phyloP scores from a whole-genome alignment of 2,329 filamentous ascomycete species.

The Monosporascus sp. region DNA sequence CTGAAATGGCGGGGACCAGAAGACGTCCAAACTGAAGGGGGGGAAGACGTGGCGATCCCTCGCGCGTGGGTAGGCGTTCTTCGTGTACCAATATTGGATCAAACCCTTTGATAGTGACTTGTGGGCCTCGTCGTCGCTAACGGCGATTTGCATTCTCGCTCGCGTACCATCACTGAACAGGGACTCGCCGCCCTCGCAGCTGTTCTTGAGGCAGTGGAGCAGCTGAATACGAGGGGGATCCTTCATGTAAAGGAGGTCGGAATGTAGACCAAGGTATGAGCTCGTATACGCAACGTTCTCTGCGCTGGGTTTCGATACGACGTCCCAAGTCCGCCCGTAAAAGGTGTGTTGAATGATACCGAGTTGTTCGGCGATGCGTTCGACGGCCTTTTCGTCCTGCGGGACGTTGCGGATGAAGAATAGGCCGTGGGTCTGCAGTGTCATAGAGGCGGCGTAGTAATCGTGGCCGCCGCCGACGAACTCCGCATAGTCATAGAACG shows the following conservation, averaged over 20 bases:
- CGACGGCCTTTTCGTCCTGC: slow-evolving; percentile 58
- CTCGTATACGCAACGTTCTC: slow-evolving; percentile 92
- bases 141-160: slow-evolving; percentile 44
- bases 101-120: slow-evolving; percentile 31
- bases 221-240: slow-evolving; percentile 79
- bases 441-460: slow-evolving; percentile 57
- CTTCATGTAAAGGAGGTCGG: slow-evolving; percentile 84
- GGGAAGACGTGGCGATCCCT: slow-evolving; percentile 44
- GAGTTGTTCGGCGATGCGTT: slow-evolving; percentile 64
- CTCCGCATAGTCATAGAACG: slow-evolving; percentile 61
- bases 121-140: slow-evolving; percentile 19
- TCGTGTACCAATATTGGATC: slow-evolving; percentile 14
- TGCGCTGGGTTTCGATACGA: slow-evolving; percentile 72
- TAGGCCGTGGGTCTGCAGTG: slow-evolving; percentile 64
- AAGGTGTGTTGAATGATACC: slow-evolving; percentile 81
- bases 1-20: slow-evolving; percentile 82
- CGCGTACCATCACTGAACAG: slow-evolving; percentile 75
- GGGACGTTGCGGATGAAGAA: slow-evolving; percentile 75
- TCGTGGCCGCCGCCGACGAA: slow-evolving; percentile 60
- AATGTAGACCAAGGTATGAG: slow-evolving; percentile 78
- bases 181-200: slow-evolving; percentile 73
- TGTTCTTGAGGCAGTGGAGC: slow-evolving; percentile 83
- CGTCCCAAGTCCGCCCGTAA: slow-evolving; percentile 89
- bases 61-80: slow-evolving; percentile 49
- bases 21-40: slow-evolving; percentile 32